Percentiles rank a stretch among this genome's conserved stretches.
Evolutionary conservation across 169 alveolate species (phyloP).

Genomic region (Cryptosporidium parvum): DNA sequence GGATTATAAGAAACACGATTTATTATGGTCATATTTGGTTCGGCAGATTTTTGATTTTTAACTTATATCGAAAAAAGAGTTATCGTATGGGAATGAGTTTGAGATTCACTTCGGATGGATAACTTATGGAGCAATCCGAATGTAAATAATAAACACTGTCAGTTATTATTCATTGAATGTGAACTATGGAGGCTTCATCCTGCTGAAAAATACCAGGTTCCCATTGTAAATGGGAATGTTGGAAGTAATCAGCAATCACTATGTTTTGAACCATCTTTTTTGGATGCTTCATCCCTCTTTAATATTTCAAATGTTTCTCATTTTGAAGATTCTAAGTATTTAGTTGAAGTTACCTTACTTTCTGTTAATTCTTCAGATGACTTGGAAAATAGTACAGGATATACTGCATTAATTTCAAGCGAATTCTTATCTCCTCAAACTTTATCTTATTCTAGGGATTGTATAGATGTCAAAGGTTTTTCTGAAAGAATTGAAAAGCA

Average conservation of each 20-base stretch:
- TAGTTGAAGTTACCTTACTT: conserved; percentile 32
- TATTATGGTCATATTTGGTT: conserved; percentile 5
- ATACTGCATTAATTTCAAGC: conserved; percentile 33
- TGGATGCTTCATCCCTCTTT: not conserved
- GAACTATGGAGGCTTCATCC: conserved; percentile 62
- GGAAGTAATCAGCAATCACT: not conserved
- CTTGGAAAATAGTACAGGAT: conserved; percentile 25
- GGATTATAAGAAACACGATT: not conserved
- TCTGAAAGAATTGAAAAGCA: conserved; percentile 21
- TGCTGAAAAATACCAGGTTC: not conserved
- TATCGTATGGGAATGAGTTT: conserved; percentile 46
- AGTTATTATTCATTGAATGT: conserved; percentile 52
- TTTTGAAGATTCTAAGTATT: not conserved
- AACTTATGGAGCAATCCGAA: conserved; percentile 27
- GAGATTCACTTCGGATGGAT: conserved; percentile 52
- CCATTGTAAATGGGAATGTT: conserved; percentile 21
- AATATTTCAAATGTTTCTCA: not conserved
- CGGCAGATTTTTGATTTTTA: not conserved
- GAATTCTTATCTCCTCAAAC: conserved; percentile 5
- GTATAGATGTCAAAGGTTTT: conserved; percentile 26
- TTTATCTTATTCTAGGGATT: conserved; percentile 22
- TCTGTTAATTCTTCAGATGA: not conserved
- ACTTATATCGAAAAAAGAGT: not conserved
- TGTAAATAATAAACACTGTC: conserved; percentile 18
- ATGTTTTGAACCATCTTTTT: conserved; percentile 2